Evolutionary conservation across 2,329 filamentous ascomycete species (phyloP).

Genomic region (Cytospora leucostoma): DNA sequence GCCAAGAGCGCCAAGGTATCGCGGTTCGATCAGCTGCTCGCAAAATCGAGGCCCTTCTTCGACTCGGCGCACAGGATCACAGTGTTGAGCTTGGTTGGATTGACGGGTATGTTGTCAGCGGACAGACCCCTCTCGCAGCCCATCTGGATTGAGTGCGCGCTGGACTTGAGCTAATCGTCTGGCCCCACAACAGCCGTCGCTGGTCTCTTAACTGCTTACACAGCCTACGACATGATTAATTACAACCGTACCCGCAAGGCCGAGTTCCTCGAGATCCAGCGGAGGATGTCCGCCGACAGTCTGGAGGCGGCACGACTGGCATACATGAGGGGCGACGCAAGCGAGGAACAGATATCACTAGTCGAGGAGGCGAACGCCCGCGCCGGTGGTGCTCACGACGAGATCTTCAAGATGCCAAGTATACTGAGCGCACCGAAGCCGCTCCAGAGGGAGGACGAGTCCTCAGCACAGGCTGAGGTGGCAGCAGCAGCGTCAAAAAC

Average conservation of each 20-base stretch:
- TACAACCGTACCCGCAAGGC: constrained; percentile 61
- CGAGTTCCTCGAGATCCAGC: constrained; percentile 60
- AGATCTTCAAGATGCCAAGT: constrained; percentile 51
- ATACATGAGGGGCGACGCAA: constrained; percentile 60
- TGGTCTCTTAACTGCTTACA: constrained; percentile 58
- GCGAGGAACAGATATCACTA: constrained; percentile 55
- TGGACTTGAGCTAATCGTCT: constrained; percentile 12
- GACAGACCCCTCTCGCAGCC: background rate
- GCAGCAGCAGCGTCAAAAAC: constrained; percentile 31
- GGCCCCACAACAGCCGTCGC: constrained; percentile 49
- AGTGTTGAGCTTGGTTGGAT: constrained; percentile 55
- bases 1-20: constrained; percentile 62
- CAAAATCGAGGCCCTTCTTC: constrained; percentile 50
- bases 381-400: constrained; percentile 41
- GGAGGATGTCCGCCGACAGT: constrained; percentile 54
- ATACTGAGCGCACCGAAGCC: constrained; percentile 48
- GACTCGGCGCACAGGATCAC: constrained; percentile 59
- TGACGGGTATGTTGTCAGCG: constrained; percentile 51
- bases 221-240: constrained; percentile 61
- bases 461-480: constrained; percentile 25
- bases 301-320: constrained; percentile 60
- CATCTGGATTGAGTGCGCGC: too few relatives aligned
- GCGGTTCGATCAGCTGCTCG: constrained; percentile 52
- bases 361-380: constrained; percentile 58
- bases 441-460: constrained; percentile 23